phyloP scores from a whole-genome alignment of 1,284 basidiomycete genomes.

The Mycosarcoma maydis region DNA sequence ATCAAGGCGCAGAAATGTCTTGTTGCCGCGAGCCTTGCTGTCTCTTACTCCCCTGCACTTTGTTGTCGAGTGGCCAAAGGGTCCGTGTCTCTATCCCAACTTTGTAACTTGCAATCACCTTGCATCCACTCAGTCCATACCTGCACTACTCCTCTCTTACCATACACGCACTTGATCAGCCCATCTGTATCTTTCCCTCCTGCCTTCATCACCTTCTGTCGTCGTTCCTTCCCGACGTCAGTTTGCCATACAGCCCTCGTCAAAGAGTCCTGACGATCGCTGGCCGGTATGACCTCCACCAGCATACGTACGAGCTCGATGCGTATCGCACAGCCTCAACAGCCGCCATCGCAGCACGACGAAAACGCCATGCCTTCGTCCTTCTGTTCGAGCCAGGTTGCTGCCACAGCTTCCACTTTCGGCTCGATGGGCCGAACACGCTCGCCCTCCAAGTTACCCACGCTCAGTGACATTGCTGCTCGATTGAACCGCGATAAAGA shows the following conservation, averaged over 20 bases:
- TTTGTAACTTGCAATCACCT: no score
- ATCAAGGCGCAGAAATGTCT: no score
- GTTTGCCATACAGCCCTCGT: no score
- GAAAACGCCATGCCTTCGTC: slow-evolving; percentile 20
- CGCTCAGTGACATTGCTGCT: slow-evolving; percentile 53
- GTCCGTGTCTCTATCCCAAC: slow-evolving; percentile 14
- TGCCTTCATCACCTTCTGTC: neutral
- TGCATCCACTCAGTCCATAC: no score
- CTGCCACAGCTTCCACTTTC: slow-evolving; percentile 3
- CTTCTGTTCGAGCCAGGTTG: slow-evolving; percentile 1
- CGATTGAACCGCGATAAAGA: slow-evolving; percentile 37
- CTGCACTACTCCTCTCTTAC: no score
- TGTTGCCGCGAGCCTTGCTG: no score
- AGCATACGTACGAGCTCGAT: slow-evolving; percentile 21
- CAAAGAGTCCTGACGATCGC: no score
- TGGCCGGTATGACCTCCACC: slow-evolving; percentile 22
- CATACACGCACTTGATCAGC: neutral
- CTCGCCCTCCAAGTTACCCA: slow-evolving; percentile 43
- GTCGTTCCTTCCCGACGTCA: neutral
- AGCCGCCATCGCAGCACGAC: slow-evolving; percentile 5
- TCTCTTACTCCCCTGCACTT: neutral
- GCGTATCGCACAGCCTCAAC: slow-evolving; percentile 8
- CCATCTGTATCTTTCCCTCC: slow-evolving; percentile 4
- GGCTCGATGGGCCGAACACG: slow-evolving; percentile 1
- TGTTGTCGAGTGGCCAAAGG: neutral